phyloP scores from a whole-genome alignment of 2,329 filamentous ascomycete species.

The Colletotrichum magnum region DNA sequence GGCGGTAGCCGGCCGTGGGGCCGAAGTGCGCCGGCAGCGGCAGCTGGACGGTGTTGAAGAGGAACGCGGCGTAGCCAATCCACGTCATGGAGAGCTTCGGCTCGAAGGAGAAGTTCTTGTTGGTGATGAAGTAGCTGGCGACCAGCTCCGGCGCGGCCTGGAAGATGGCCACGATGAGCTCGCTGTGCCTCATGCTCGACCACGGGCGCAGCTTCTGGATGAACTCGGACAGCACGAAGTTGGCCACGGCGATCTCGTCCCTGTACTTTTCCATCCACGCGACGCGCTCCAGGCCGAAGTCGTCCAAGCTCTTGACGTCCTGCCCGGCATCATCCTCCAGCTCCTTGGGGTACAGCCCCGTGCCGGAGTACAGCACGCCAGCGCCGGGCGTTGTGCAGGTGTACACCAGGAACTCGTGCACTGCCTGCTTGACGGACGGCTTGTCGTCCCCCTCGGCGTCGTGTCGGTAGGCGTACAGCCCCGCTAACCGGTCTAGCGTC shows the following conservation, averaged over 20 bases:
- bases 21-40: constrained; percentile 82
- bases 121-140: constrained; percentile 87
- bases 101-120: constrained; percentile 86
- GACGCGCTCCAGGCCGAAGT: constrained; percentile 78
- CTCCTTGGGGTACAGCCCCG: constrained; percentile 88
- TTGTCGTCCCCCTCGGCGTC: constrained; percentile 56
- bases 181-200: constrained; percentile 83
- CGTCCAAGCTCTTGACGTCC: constrained; percentile 59
- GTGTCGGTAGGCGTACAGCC: constrained; percentile 76
- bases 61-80: constrained; percentile 92
- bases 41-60: constrained; percentile 85
- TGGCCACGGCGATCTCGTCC: constrained; percentile 80
- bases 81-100: constrained; percentile 94
- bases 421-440: constrained; percentile 73
- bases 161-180: constrained; percentile 86
- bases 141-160: constrained; percentile 86
- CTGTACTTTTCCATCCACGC: constrained; percentile 78
- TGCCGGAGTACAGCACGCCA: constrained; percentile 82
- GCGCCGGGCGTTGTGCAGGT: constrained; percentile 81
- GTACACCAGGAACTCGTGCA: constrained; percentile 81
- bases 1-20: constrained; percentile 71
- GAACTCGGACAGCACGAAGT: constrained; percentile 84
- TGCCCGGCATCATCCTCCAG: constrained; percentile 64
- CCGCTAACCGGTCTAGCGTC: constrained; percentile 79
- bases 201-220: constrained; percentile 86